These are phyloP conservation scores for Malassezia psittaci DNA, from an alignment of 1,284 basidiomycete genomes.

Conservation along the genomic window DNA sequence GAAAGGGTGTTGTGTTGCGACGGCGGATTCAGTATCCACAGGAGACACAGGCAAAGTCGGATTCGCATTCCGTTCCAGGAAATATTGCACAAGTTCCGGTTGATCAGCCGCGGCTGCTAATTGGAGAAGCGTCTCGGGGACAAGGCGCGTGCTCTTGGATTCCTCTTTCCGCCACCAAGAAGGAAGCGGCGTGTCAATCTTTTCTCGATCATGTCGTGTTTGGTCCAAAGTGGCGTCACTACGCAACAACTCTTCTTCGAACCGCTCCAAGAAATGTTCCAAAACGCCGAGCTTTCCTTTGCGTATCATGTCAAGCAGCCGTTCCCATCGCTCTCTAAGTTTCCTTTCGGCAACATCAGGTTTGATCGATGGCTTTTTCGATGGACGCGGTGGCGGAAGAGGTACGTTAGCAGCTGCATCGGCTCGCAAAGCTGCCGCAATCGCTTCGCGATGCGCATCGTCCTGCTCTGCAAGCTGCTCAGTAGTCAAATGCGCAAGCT, in stretches of 20 bases:
- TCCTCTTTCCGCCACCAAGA: conserved; percentile 29
- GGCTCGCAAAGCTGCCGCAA: conserved; percentile 20
- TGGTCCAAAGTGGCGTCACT: conserved; percentile 10
- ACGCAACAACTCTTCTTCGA: conserved; percentile 53
- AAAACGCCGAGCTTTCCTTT: conserved; percentile 75
- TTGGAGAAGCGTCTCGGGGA: conserved; percentile 61
- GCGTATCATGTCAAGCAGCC: conserved; percentile 75
- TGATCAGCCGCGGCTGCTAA: conserved; percentile 65
- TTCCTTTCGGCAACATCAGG: conserved; percentile 22
- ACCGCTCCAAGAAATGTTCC: conserved; percentile 69
- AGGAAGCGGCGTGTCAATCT: conserved; percentile 30
- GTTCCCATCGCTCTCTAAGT: conserved; percentile 19
- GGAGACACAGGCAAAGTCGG: conserved; percentile 60
- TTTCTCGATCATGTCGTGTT: neutral
- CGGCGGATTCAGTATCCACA: conserved; percentile 7
- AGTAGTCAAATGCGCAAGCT: conserved; percentile 74
- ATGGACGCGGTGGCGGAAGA: neutral
- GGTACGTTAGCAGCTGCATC: conserved; percentile 3
- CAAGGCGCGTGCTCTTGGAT: conserved; percentile 16
- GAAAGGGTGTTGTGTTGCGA: conserved; percentile 11
- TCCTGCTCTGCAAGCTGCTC: conserved; percentile 61
- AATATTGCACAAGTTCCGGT: conserved; percentile 64
- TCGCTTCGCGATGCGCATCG: conserved; percentile 26
- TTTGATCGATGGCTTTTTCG: neutral
- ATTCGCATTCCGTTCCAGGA: conserved; percentile 70